Evolutionary conservation across 495 filamentous ascomycete genomes (phyloP), one percentile per base, ranked within the genome.

Genomic region (Penicillium goetzii): DNA sequence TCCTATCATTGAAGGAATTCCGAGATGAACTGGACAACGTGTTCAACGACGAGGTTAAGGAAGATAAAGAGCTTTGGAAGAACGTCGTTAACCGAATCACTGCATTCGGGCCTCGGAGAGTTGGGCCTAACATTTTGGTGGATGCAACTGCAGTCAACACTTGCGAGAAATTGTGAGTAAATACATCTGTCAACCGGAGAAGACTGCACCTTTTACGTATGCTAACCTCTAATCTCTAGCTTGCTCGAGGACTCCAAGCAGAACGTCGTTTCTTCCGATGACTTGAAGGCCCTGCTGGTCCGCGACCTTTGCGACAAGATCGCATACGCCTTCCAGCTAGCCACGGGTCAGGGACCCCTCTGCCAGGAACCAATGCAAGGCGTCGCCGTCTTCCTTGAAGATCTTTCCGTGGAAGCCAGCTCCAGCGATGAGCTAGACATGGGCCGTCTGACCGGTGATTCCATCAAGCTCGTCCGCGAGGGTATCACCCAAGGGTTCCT

Each of bases 341-440:
- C 91, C n/a, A 97, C 90, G 15, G 84, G 85, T 36, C 90, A 94
- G 69, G 95, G 95, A 0, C 94, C 95, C 10, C 84, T 99, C 38
- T 98, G 96, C 75, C 84, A 92, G 68, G 95, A 99, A 71, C 94
- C 94, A 2, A 88, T 97, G 19, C 95, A 97, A 80, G 95, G 96
- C 38, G 81, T 96, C 3, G 95, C 92, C 28, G 91, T 97, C 62
- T 92, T 97, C 77, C 78, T 98, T 58, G 93, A 99, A 76, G 88
- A 92, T 41, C 78, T 97, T 12, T 77, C 83, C 3, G 76, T 94
- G 14, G 75, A 83, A 55, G 67, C 77, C 59, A 76, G 80, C 14
- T 53, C 60, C 33, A 84, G 85, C 6, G 88, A 88, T 54, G 79
- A 85, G n/a, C 77, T 86, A 3, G 91, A 94, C 28, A 81, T 93